Evolutionary conservation across 257 asterid genomes (phyloP), one percentile per base, ranked within the genome.

Genomic region (Solanum piurae): DNA sequence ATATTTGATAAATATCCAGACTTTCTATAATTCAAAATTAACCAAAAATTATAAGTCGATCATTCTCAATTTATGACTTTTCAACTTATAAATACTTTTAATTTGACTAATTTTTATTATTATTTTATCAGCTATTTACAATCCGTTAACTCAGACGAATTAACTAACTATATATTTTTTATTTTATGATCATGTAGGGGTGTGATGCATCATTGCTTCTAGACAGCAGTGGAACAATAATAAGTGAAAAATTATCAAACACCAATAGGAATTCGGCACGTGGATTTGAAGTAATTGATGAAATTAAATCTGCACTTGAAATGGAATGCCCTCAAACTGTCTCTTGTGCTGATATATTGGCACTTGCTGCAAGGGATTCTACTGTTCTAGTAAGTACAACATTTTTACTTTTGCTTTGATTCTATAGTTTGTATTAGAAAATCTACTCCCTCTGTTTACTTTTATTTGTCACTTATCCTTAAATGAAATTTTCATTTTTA

Each of bases 201-300:
- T 95, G 99, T 60, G 99, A 96, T 90, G 99, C 98, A 64, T 96
- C 99, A 5, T 42, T 96, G 79, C 98, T 96, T 12, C 89, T 96
- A 80, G 98, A 96, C 91, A 93, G 89, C 91, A 68, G 87, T 2
- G 93, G 94, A 13, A 86, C 89, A 88, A 20, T 96, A 85, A 46
- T 77, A 62, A 95, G 94, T n/a, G 98, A 96, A 90, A 96, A 96
- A 86, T 9, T 86, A 37, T 94, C 99, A 27, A 89, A 86, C 52
- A 95, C 98, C 12, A 96, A 96, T 92, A 91, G 92, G 87, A 94
- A 95, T 34, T 96, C 98, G 2, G 96, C 25, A 29, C 98, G 99
- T 36, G 99, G 99, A 49, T 94, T 94, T 21, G 96, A 95, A 49
- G 96, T 95, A 72, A 92, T 96, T 16, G 99, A 96, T 86, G 95